Evolutionary conservation across 768 basidiomycete species (phyloP).

Genomic region (Dentipellis sp.): DNA sequence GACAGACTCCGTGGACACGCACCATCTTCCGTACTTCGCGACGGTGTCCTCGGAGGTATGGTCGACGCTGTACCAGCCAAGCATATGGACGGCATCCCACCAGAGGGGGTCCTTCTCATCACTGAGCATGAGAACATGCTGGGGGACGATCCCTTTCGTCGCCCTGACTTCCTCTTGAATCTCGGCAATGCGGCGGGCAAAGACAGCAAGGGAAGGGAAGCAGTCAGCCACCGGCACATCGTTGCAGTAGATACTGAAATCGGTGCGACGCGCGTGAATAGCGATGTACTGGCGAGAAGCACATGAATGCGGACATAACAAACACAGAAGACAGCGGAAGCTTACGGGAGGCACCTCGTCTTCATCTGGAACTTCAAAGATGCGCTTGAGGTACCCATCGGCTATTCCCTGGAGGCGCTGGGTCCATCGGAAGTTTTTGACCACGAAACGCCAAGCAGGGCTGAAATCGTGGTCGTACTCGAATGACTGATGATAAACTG

Average conservation of each 20-base stretch:
- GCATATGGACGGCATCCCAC: slow-evolving; percentile 26
- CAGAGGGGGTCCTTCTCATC: slow-evolving; percentile 32
- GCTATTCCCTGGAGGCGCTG: slow-evolving; percentile 21
- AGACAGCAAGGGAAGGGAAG: slow-evolving; percentile 28
- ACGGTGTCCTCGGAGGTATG: slow-evolving; percentile 24
- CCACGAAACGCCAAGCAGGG: slow-evolving; percentile 28
- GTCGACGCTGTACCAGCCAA: slow-evolving; percentile 29
- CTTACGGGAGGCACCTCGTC: slow-evolving; percentile 25
- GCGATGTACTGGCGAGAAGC: slow-evolving; percentile 4
- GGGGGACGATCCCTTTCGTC: slow-evolving; percentile 21
- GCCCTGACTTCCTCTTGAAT: slow-evolving; percentile 26
- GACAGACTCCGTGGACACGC: slow-evolving; percentile 4
- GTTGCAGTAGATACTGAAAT: slow-evolving; percentile 22
- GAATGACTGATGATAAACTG: slow-evolving; percentile 17
- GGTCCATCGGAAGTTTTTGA: slow-evolving; percentile 26
- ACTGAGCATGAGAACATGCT: slow-evolving; percentile 31
- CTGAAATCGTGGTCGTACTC: slow-evolving; percentile 24
- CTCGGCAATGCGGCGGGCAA: slow-evolving; percentile 19
- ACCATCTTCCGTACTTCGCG: slow-evolving; percentile 28
- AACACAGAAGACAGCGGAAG: neutral
- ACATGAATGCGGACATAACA: neutral
- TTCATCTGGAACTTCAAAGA: slow-evolving; percentile 18
- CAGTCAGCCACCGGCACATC: slow-evolving; percentile 23
- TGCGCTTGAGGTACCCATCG: slow-evolving; percentile 20
- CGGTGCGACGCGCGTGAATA: slow-evolving; percentile 7